Base-by-base conservation (phyloP, 2,329 filamentous ascomycete species). In the Fusarium setosum region DNA sequence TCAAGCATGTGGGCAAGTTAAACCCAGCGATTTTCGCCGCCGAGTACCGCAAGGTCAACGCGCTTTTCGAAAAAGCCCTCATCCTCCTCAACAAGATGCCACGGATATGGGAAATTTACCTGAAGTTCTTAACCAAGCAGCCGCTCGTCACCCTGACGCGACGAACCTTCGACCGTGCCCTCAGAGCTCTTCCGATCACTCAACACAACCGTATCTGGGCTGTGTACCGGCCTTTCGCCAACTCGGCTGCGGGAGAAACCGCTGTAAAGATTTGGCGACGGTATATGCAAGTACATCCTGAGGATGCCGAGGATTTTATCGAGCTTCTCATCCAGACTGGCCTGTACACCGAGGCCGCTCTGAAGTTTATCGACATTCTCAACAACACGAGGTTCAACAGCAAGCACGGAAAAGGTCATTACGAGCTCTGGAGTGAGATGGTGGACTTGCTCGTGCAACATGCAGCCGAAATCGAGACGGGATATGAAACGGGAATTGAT, bases 61-160 rank as follows among this genome's bases (percentile, higher is more conserved):
- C 92, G 53, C 88, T 98, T 37, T 99, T 97, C 76, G 96, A 99
- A 81, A 88, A 93, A 70, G 94, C 96, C 4, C 82, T 99, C 50
- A 92, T 97, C 59, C 85, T 99, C 37, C 86, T 99, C 63, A 97
- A 99, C 81, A 99, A 99, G 81, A 99, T 99, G 96, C 96, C 96
- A 21, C 88, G 89, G 69, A 96, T 99, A 75, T 99, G 96, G 96
- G 94, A 97, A 77, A 93, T 98, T 89, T 99, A 97, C 76, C 88
- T 99, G 63, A 87, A 87, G 47, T 98, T 99, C 75, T 84, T 99
- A 58, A 88, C 95, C 75, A 89, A 92, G 73, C 96, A 99, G 77
- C 96, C 96, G n/a, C 83, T 96, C 53, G 89, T 99, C 62, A 97
- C 95, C 8, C 85, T 89, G 57, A 96, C 93, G 23, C 89, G 96